phyloP scores from a whole-genome alignment of 148 eudicot species.

The Cornus controversa region DNA sequence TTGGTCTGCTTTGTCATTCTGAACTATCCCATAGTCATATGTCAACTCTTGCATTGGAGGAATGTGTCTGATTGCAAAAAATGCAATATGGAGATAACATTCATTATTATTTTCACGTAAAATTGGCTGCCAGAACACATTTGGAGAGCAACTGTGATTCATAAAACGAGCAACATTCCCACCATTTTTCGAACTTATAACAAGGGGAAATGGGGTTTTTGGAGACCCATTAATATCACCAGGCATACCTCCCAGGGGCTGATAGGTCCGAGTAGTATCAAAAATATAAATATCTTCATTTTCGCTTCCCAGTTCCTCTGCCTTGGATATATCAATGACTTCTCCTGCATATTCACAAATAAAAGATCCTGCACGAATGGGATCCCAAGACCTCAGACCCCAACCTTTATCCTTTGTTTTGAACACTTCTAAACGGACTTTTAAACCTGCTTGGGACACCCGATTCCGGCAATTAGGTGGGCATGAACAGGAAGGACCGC shows the following conservation, averaged over 20 bases:
- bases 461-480: slow-evolving; percentile 69
- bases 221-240: slow-evolving; percentile 15
- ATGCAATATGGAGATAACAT: slow-evolving; percentile 62
- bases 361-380: slow-evolving; percentile 68
- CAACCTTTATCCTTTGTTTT: slow-evolving; percentile 82
- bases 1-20: slow-evolving; percentile 35
- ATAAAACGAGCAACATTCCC: slow-evolving; percentile 92
- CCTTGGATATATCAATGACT: slow-evolving; percentile 50
- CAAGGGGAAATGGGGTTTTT: slow-evolving; percentile 59
- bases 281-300: slow-evolving; percentile 55
- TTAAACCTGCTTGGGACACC: slow-evolving; percentile 64
- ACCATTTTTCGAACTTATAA: slow-evolving; percentile 65
- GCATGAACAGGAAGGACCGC: slow-evolving; percentile 73
- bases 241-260: slow-evolving; percentile 31
- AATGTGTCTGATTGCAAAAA: slow-evolving; percentile 79
- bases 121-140: slow-evolving; percentile 82
- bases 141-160: slow-evolving; percentile 95
- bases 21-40: slow-evolving; percentile 73
- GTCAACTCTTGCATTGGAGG: slow-evolving; percentile 93
- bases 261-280: slow-evolving; percentile 68
- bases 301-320: slow-evolving; percentile 44
- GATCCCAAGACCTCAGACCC: slow-evolving; percentile 87
- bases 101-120: slow-evolving; percentile 59
- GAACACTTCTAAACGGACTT: slow-evolving; percentile 74
- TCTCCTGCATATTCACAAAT: slow-evolving; percentile 86